These are phyloP conservation scores for Aspergillus pseudoglaucus DNA, from an alignment of 2,329 filamentous ascomycete genomes.

Conservation along the genomic window DNA sequence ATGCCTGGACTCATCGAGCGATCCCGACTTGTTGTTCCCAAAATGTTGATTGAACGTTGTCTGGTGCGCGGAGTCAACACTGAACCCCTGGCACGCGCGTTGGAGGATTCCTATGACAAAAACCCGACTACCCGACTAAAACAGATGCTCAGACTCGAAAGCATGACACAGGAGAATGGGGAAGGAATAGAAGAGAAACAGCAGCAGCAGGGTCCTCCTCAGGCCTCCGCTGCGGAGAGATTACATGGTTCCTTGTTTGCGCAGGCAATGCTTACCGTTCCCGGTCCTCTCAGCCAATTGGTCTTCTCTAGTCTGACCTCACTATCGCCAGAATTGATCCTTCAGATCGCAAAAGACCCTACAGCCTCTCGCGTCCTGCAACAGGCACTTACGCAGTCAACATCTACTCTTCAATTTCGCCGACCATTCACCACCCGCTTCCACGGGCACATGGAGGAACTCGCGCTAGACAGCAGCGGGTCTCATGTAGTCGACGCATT, in stretches of 20 bases:
- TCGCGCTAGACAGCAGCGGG: constrained; percentile 56
- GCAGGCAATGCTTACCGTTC: constrained; percentile 68
- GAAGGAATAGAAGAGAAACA: constrained; percentile 36
- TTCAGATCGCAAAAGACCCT: constrained; percentile 60
- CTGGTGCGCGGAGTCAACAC: constrained; percentile 58
- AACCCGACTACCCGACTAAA: constrained; percentile 47
- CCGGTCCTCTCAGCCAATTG: constrained; percentile 61
- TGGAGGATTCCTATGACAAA: constrained; percentile 54
- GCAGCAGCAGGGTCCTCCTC: constrained; percentile 6
- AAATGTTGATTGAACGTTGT: constrained; percentile 76
- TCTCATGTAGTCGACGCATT: constrained; percentile 64
- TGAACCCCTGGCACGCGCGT: constrained; percentile 48
- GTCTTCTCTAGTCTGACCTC: constrained; percentile 66
- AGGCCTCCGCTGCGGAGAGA: constrained; percentile 44
- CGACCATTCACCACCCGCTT: constrained; percentile 60
- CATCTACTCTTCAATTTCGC: constrained; percentile 50
- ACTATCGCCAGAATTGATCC: constrained; percentile 49
- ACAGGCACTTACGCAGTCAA: constrained; percentile 51
- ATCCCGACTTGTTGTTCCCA: constrained; percentile 70
- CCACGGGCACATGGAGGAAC: constrained; percentile 53
- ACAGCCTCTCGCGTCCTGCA: constrained; percentile 59
- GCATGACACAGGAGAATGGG: constrained; percentile 42
- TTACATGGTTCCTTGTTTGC: constrained; percentile 78
- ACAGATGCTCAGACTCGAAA: constrained; percentile 54
- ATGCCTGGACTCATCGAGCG: constrained; percentile 67